A percentile compares a stretch with the other conserved stretches of the same genome.
phyloP scores from a whole-genome alignment of 2,329 filamentous ascomycete genomes.

The Lecanicillium sp. region DNA sequence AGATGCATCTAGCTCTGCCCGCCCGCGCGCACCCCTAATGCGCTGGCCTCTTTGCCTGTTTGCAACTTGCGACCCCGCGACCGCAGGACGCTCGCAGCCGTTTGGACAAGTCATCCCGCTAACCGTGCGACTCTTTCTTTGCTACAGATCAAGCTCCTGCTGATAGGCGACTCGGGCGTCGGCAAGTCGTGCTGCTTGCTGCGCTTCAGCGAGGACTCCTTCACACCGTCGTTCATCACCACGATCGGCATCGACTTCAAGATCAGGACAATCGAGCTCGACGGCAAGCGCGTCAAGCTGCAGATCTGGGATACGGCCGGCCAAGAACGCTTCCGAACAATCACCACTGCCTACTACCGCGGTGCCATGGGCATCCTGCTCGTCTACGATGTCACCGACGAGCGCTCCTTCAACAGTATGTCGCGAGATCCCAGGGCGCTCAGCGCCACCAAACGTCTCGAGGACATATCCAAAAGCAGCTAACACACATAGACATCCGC shows the following conservation, averaged over 20 bases:
- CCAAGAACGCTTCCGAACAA: conserved; percentile 96
- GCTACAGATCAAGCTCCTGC: conserved; percentile 83
- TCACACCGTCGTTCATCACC: conserved; percentile 96
- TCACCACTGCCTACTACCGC: conserved; percentile 97
- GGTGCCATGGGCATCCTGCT: conserved; percentile 97
- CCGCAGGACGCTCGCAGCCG: not conserved
- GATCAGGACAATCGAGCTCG: conserved; percentile 97
- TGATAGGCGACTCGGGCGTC: conserved; percentile 94
- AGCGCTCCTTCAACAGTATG: conserved; percentile 91
- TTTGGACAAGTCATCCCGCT: not conserved
- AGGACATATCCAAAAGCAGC: not conserved
- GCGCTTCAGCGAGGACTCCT: conserved; percentile 95
- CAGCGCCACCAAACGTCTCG: no score
- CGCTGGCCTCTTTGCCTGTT: not conserved
- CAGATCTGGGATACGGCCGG: conserved; percentile 99
- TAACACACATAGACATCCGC: conserved; percentile 68
- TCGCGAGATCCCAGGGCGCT: no score
- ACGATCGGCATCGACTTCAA: conserved; percentile 99
- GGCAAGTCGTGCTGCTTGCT: conserved; percentile 96
- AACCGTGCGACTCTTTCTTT: conserved; percentile 2
- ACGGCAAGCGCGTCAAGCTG: conserved; percentile 97
- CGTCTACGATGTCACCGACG: conserved; percentile 97
- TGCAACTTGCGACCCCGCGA: conserved; percentile 11
- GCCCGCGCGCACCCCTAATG: not conserved
- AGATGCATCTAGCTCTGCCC: not conserved